Evolutionary conservation across 1,284 basidiomycete species (phyloP).

Genomic region (Microbotryum intermedium): DNA sequence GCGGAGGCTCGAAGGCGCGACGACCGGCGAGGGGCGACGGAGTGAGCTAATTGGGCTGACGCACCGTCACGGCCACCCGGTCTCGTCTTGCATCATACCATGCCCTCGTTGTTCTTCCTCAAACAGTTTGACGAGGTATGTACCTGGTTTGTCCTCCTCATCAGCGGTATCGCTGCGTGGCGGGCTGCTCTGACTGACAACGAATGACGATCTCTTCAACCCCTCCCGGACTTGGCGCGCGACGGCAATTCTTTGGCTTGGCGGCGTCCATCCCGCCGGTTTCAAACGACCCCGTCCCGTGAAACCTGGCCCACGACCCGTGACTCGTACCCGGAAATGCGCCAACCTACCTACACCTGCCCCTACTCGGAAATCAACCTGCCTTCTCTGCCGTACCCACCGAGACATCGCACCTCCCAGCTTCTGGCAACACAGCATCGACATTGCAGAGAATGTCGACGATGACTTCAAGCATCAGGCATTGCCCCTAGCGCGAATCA

Average conservation of each 20-base stretch:
- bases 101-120: too few species aligned
- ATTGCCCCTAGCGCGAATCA: constrained; percentile 81
- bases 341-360: too few species aligned
- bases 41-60: too few species aligned
- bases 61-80: too few species aligned
- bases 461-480: constrained; percentile 77
- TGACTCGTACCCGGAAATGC: neutral
- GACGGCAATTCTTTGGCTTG: neutral
- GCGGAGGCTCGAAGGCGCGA: neutral
- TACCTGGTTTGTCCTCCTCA: too few species aligned
- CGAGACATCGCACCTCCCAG: neutral
- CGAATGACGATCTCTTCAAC: too few species aligned
- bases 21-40: neutral
- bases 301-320: neutral
- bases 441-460: constrained; percentile 67
- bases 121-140: too few species aligned
- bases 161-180: too few species aligned
- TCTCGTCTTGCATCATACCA: too few species aligned
- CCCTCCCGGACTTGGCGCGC: neutral
- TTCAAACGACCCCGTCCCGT: neutral
- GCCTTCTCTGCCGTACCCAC: neutral
- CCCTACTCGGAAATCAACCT: neutral
- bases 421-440: constrained; percentile 76
- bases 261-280: neutral
- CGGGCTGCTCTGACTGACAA: too few species aligned